These are phyloP conservation scores for Cymbopogon flexuosus DNA, from an alignment of 202 grass and related monocot genomes.

Conservation along the genomic window DNA sequence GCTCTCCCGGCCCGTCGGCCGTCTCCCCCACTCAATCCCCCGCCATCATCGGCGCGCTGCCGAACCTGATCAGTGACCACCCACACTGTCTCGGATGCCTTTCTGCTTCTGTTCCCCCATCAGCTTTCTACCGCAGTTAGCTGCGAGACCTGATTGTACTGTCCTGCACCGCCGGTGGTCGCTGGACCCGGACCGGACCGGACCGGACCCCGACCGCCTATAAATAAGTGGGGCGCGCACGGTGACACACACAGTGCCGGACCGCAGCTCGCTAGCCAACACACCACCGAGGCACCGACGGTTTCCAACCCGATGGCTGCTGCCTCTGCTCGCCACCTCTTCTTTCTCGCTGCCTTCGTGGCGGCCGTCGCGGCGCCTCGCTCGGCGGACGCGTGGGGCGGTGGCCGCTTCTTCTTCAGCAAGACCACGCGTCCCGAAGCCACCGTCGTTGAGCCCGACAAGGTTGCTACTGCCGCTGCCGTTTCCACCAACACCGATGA, in stretches of 20 bases:
- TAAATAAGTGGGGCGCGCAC: slow-evolving; percentile 26
- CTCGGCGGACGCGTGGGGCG: slow-evolving; percentile 33
- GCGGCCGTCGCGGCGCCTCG: slow-evolving; percentile 9
- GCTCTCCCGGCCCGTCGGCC: background rate
- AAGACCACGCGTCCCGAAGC: slow-evolving; percentile 24
- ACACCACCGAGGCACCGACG: slow-evolving; percentile 23
- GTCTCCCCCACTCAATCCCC: background rate
- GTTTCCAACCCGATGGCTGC: slow-evolving; percentile 8
- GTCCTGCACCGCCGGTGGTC: background rate
- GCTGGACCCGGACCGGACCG: background rate
- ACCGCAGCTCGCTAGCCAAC: too few species aligned
- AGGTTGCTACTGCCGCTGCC: background rate
- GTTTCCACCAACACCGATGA: background rate
- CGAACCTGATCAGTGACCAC: background rate
- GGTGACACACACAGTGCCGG: background rate
- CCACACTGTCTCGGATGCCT: background rate
- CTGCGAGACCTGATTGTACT: background rate
- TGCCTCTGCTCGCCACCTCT: background rate
- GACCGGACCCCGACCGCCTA: background rate
- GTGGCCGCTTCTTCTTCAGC: slow-evolving; percentile 47
- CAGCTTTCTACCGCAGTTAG: background rate
- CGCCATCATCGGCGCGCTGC: slow-evolving; percentile 32
- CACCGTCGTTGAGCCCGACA: slow-evolving; percentile 1
- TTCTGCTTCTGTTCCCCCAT: background rate
- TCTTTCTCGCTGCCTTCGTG: slow-evolving; percentile 15